Percentiles rank a stretch among this genome's conserved stretches.
These are phyloP conservation scores for Collariella sp. DNA, from an alignment of 495 filamentous ascomycete species.

Conservation along the genomic window DNA sequence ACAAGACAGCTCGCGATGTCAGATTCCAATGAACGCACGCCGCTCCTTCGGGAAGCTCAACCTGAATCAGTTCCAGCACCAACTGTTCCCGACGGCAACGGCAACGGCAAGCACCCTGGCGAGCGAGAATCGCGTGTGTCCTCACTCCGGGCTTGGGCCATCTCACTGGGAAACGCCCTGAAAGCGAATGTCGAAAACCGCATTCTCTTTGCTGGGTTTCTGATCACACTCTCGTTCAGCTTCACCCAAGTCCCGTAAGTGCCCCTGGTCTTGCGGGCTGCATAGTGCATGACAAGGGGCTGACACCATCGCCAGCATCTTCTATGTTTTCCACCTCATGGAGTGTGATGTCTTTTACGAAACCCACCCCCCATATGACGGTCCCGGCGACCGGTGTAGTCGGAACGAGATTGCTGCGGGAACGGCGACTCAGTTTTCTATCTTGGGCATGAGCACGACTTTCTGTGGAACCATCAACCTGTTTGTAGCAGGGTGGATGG, in stretches of 20 bases:
- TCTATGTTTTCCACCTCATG: constrained; percentile 52
- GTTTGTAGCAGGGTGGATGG: constrained; percentile 49
- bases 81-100: too few relatives aligned
- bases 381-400: constrained; percentile 37
- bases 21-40: too few relatives aligned
- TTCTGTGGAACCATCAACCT: constrained; percentile 47
- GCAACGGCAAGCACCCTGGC: too few relatives aligned
- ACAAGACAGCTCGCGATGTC: too few relatives aligned
- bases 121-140: neutral
- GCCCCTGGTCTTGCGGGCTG: neutral
- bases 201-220: constrained; percentile 43
- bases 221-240: constrained; percentile 48
- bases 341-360: constrained; percentile 49
- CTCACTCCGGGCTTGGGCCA: neutral
- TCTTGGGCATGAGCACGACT: constrained; percentile 44
- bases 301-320: constrained; percentile 30
- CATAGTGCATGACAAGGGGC: neutral
- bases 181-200: constrained; percentile 29
- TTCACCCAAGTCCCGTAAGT: constrained; percentile 50
- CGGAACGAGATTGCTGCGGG: constrained; percentile 44
- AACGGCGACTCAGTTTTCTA: constrained; percentile 44
- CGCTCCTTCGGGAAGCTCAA: too few relatives aligned
- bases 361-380: constrained; percentile 31
- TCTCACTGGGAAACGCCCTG: neutral
- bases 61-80: too few relatives aligned